Base-by-base conservation (phyloP, 345 rosid species). In the Mallotus nudiflorus region DNA sequence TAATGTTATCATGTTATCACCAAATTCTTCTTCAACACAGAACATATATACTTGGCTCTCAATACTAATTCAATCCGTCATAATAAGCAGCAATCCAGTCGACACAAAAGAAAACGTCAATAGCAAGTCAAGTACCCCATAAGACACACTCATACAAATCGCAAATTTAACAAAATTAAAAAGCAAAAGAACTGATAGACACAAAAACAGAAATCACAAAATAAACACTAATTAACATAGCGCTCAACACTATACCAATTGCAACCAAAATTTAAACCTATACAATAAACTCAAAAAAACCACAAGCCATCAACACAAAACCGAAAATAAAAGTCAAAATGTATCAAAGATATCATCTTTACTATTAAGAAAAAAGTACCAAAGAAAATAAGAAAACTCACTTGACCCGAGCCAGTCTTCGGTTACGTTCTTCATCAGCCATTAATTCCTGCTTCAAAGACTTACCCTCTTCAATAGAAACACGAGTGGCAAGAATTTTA, bases 401-500 rank as follows among this genome's bases (percentile, higher is more conserved):
- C 99, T 84, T 94, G 77, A 91, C 67, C 45, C 97, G 83, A 20
- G 86, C 72, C 64, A 93, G 88, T 75, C 94, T 80, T 19, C 83
- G 79, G 12, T 84, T 79, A 56, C 97, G 82, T 39, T 94, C 98
- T 61, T 94, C 97, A 72, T 91, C 96, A 3, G 87, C 96, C 76
- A 89, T 62, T 62, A 82, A 62, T 74, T 83, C 86, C 9, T 80
- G 49, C 66, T 78, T 78, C 70, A 88, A 67, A 6, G 90, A 81
- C 46, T 84, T 82, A 46, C 92, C 92, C 76, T 93, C 94, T 39
- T 85, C 97, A 16, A 72, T 86, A 35, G 83, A 78, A 27, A 75
- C 78, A 33, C 95, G 91, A 74, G 78, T 80, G 5, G 91, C 85
- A 13, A 94, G 92, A 73, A 94, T 80, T 77, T 90, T 91, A 5